Evolutionary conservation across 1,284 basidiomycete species (phyloP), one percentile per base, ranked within the genome.

Genomic region (Coniophora puteana): DNA sequence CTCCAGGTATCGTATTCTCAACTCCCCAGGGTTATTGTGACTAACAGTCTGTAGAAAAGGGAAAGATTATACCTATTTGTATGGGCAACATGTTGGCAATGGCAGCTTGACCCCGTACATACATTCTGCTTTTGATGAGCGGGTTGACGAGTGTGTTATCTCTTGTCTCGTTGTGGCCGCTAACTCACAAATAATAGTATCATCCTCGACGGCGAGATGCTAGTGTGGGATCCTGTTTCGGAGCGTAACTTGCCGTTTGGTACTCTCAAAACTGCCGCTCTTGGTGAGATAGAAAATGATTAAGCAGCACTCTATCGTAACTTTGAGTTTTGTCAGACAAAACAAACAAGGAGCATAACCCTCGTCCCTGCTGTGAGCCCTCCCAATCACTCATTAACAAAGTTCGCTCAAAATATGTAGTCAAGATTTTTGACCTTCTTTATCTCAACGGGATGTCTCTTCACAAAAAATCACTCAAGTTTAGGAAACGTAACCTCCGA

Each of bases 141-240:
- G 83, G 4, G 74, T 96, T 4, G 76, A 86, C 8, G 85, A 92
- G 92, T 93, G 51, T 51, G 89, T 66, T 16, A 3, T 26, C 13
- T 45, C 14, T 11, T 22, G 6, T 13, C 3, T 23, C 38, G 26
- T 12, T 41, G 28, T 12, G 34, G 23, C n/a, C 21, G 23, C 17
- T 36, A 22, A 42, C 14, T 43, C 38, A 8, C 45, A 18, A 42
- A 8, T 36, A 30, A 5, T 46, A 95, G 93, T 37, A 83, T 93
- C 51, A 90, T 97, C 32, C 66, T 97, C 13, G 93, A 97, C 51
- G 93, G 94, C 0, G 94, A 98, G 61, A 96, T 98, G 93, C 68
- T 98, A 30, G 94, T 94, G 3, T 96, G 89, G 88, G 93, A 97
- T 59, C 93, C 93, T 0, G 70, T 86, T 2, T 81, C 89, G 0